A percentile compares a stretch with the other conserved stretches of the same genome.
phyloP scores from a whole-genome alignment of 148 eudicot genomes.

The Arctostaphylos glauca region DNA sequence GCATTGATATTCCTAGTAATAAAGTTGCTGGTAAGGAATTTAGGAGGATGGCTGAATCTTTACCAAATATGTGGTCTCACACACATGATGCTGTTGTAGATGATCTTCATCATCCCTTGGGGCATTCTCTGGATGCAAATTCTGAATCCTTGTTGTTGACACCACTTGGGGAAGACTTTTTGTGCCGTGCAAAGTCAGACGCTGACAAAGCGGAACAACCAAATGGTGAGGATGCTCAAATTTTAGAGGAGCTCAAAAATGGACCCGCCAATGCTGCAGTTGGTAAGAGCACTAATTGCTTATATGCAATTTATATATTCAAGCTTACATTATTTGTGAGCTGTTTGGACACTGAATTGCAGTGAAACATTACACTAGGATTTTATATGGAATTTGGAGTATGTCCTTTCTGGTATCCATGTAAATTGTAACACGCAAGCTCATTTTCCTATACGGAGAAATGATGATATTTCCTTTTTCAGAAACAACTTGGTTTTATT shows the following conservation, averaged over 20 bases:
- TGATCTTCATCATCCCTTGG: constrained; percentile 25
- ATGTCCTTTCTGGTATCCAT: not conserved
- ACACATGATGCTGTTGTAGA: constrained; percentile 28
- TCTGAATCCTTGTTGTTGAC: constrained; percentile 28
- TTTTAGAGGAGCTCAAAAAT: constrained; percentile 34
- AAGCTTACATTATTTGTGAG: not conserved
- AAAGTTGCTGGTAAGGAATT: constrained; percentile 25
- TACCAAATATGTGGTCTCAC: constrained; percentile 48
- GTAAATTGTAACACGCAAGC: not conserved
- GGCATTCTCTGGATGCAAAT: constrained; percentile 50
- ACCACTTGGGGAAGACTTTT: constrained; percentile 24
- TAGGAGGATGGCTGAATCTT: constrained; percentile 44
- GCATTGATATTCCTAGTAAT: constrained; percentile 35
- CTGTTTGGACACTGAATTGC: not conserved
- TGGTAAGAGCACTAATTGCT: constrained; percentile 46
- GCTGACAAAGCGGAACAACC: constrained; percentile 21
- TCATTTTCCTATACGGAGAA: not conserved
- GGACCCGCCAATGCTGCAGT: constrained; percentile 42
- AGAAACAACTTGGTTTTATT: not conserved
- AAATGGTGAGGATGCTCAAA: constrained; percentile 22
- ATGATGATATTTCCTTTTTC: not conserved
- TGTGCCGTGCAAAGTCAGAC: constrained; percentile 19
- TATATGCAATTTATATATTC: not conserved
- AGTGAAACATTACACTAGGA: not conserved
- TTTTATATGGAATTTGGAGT: not conserved